A percentile compares a stretch with the other conserved stretches of the same genome.
Evolutionary conservation across 1,139 yeast species (phyloP).

Genomic region (Schwanniomyces etchellsii): DNA sequence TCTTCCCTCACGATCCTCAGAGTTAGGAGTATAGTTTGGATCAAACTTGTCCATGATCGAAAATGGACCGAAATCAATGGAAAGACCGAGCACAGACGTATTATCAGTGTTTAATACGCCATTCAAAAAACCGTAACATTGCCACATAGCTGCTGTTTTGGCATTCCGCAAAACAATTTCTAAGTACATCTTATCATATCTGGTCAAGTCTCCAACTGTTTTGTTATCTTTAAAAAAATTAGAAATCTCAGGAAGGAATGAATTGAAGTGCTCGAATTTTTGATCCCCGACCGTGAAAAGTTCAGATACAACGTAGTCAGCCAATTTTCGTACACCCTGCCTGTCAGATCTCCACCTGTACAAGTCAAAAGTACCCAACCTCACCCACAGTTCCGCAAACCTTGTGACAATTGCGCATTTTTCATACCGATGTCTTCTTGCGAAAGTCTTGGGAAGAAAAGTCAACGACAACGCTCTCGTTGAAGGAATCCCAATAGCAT

Average conservation of each 20-base stretch:
- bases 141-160: slow-evolving; percentile 76
- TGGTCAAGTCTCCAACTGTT: slow-evolving; percentile 38
- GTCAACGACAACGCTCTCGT: slow-evolving; percentile 78
- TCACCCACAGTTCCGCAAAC: slow-evolving; percentile 80
- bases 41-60: slow-evolving; percentile 82
- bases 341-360: slow-evolving; percentile 73
- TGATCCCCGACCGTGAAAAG: slow-evolving; percentile 40
- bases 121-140: slow-evolving; percentile 84
- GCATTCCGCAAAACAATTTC: slow-evolving; percentile 75
- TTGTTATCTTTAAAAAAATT: slow-evolving; percentile 16
- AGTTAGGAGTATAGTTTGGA: slow-evolving; percentile 81
- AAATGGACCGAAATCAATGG: slow-evolving; percentile 94
- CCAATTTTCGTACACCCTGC: slow-evolving; percentile 51
- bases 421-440: slow-evolving; percentile 68
- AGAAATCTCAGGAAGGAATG: slow-evolving; percentile 10
- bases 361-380: slow-evolving; percentile 87
- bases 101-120: slow-evolving; percentile 96
- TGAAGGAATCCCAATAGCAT: slow-evolving; percentile 81
- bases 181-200: slow-evolving; percentile 66
- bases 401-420: slow-evolving; percentile 82
- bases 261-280: slow-evolving; percentile 31
- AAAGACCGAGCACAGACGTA: slow-evolving; percentile 77
- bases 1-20: slow-evolving; percentile 69
- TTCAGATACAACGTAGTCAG: slow-evolving; percentile 70
- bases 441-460: slow-evolving; percentile 66